These are phyloP conservation scores for Hypholoma sublateritium DNA, from an alignment of 768 basidiomycete genomes.

Conservation along the genomic window DNA sequence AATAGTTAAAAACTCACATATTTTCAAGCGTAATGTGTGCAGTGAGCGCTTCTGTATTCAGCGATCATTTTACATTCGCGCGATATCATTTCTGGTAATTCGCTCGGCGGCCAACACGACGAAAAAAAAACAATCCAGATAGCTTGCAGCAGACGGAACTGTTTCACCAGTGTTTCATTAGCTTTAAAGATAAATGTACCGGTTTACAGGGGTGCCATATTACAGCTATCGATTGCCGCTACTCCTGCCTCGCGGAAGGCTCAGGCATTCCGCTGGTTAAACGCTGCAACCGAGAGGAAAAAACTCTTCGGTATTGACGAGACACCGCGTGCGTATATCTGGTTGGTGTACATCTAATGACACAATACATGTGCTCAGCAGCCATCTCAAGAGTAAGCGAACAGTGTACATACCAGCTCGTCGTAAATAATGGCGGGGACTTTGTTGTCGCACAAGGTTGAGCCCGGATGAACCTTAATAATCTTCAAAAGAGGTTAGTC, in stretches of 20 bases:
- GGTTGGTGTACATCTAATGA: conserved; percentile 70
- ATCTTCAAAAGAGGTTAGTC: conserved; percentile 32
- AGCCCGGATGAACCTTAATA: conserved; percentile 91
- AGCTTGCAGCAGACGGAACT: too few relatives aligned
- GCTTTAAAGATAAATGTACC: too few relatives aligned
- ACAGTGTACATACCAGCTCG: conserved; percentile 68
- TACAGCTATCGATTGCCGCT: too few relatives aligned
- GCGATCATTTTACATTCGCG: too few relatives aligned
- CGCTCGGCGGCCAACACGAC: too few relatives aligned
- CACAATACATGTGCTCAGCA: neutral
- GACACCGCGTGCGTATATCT: conserved; percentile 90
- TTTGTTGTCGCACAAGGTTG: conserved; percentile 77
- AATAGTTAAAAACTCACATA: too few relatives aligned
- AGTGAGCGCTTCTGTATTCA: too few relatives aligned
- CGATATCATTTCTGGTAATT: too few relatives aligned
- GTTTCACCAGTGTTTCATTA: too few relatives aligned
- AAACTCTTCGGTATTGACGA: conserved; percentile 70
- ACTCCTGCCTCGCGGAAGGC: neutral
- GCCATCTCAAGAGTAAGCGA: neutral
- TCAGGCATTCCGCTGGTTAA: conserved; percentile 23
- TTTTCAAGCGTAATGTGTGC: too few relatives aligned
- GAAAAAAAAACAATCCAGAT: too few relatives aligned
- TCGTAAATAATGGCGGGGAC: conserved; percentile 88
- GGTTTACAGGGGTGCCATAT: too few relatives aligned
- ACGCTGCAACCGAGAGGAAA: conserved; percentile 25